Base-by-base conservation (phyloP, 441 rosid species). In the Erysimum pusillum region DNA sequence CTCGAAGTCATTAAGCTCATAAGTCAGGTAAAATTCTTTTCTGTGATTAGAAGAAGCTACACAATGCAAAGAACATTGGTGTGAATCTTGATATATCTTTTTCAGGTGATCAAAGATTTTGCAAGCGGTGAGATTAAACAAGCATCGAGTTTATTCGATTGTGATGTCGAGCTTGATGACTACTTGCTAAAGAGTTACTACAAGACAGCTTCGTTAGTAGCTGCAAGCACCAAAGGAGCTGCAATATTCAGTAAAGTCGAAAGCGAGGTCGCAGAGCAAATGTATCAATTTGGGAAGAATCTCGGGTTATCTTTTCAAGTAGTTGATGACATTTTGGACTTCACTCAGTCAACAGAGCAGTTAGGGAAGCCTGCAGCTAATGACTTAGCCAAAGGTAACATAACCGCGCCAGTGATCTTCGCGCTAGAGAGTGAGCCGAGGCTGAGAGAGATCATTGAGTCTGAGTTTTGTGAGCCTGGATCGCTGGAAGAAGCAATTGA, bases 81-180 rank as follows among this genome's bases (percentile, higher is more conserved):
- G 34, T 67, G 67, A 74, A 31, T 60, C 75, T 63, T 45, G 54
- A 28, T 52, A 59, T 34, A 41, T 51, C 10, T 17, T 61, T 45
- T 8, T 9, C 89, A 93, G 96, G 98, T 95, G 42, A 95, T 93
- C 72, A 93, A 95, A 85, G 99, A 95, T 81, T 93, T 95, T 65
- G 99, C 99, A 0, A 95, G 98, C 58, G 97, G 96, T 71, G 99
- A 95, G 88, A 95, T 95, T 79, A 93, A 90, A 89, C 99, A 95
- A 76, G 96, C 97, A 46, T 91, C 98, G 2, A 89, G 90, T 78
- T 81, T 95, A 79, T 93, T 95, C 25, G 95, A 95, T 67, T 92
- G 96, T 42, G 90, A 91, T 46, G 32, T 86, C 0, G 62, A 85
- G 73, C 93, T 95, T 2, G 94, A 91, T 28, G 97, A 92, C 42